Evolutionary conservation across 2,329 filamentous ascomycete genomes (phyloP), one percentile per base, ranked within the genome.

Genomic region (Penicillium brevicompactum): DNA sequence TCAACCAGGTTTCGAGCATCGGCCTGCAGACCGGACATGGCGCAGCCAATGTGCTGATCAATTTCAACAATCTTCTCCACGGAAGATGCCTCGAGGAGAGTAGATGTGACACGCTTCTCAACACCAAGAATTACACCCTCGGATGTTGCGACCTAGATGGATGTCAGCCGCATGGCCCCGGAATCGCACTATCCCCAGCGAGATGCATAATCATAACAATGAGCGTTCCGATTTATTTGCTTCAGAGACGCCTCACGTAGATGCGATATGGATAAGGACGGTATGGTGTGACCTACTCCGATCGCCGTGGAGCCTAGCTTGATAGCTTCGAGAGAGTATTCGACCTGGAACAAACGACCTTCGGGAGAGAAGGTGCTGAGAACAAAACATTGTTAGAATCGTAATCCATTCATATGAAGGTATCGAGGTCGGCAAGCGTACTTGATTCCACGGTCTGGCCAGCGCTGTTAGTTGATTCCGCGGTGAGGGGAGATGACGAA

Each of bases 61-160:
- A 99, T 97, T 78, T 99, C 94, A 76, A 99, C 93, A 70, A 99
- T 97, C 86, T 99, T 99, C 80, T 99, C 94, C 70, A 99, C 94
- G 40, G 92, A 97, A 45, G 91, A 96, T 31, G 94, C 96, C 79
- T 97, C 94, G 70, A 99, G 91, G 60, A 99, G 89, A 59, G 93
- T 95, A 55, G 91, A 96, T 58, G 94, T 99, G 69, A 99, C 94
- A 71, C 94, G 92, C 86, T 99, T 99, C 82, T 99, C 94, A 62
- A 99, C 94, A 67, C 94, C 94, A 49, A 99, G 88, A 72, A 99
- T 89, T 59, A 97, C 92, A 71, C 94, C 94, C 75, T 95, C 90
- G 55, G 91, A 90, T 46, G 94, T 99, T 69, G 94, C 92, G 65
- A 99, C 83, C 84, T 86, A 64, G 27, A 56, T 41, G 22, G 45